A percentile compares a stretch with the other conserved stretches of the same genome.
Conservation (phyloP, 1,139 yeast genomes). For the Tardiomyces depauwii region DNA sequence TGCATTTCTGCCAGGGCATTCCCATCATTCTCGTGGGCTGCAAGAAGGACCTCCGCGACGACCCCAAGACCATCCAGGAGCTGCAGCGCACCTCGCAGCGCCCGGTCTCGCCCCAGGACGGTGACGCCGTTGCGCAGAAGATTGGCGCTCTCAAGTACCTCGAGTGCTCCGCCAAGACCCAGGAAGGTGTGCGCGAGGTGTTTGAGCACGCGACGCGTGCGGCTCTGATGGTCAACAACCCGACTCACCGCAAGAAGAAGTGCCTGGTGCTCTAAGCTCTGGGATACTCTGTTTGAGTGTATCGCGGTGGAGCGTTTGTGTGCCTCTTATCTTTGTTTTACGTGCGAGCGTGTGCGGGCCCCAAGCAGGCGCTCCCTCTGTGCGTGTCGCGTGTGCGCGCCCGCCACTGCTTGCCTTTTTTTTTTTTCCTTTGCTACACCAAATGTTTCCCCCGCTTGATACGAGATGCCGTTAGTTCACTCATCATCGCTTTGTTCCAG, state of each 20-base stretch:
- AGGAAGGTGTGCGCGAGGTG: conserved; percentile 66
- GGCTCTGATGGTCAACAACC: conserved; percentile 50
- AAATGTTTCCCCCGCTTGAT: no score
- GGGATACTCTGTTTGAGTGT: no score
- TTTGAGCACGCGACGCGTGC: conserved; percentile 90
- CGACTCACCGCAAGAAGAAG: neutral
- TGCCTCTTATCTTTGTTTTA: no score
- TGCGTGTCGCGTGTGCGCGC: no score
- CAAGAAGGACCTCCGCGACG: conserved; percentile 73
- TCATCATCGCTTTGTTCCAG: no score
- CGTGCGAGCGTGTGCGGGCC: no score
- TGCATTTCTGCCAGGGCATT: conserved; percentile 91
- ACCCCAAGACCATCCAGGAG: conserved; percentile 70
- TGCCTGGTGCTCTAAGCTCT: neutral
- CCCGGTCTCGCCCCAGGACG: conserved; percentile 79
- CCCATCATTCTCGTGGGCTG: conserved; percentile 89
- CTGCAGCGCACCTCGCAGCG: conserved; percentile 73
- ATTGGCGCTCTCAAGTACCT: conserved; percentile 76
- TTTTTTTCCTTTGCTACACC: no score
- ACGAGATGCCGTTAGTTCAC: no score
- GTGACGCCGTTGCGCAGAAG: conserved; percentile 70
- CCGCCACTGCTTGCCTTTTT: no score
- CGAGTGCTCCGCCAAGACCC: conserved; percentile 76
- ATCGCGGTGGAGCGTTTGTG: no score
- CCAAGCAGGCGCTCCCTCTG: no score